Base-by-base conservation (phyloP, 495 filamentous ascomycete genomes). In the Opeltia flavorubescens region DNA sequence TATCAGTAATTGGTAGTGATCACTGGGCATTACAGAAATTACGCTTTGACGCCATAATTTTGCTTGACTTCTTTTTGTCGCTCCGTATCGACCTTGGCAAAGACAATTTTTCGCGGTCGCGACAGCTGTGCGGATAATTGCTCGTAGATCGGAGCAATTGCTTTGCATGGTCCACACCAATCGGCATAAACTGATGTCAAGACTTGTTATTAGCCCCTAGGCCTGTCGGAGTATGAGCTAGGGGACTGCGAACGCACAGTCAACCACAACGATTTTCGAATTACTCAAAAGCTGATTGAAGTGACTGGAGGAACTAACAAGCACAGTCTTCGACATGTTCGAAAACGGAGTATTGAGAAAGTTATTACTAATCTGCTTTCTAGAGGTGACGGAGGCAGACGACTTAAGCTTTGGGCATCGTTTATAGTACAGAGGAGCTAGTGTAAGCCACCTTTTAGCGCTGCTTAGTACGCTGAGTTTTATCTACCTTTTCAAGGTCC, bases 31-130 rank as follows among this genome's bases (percentile, higher is more conserved):
- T 3, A 44, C 23, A 17, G 25, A 25, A 68, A 78, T 51, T 66
- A 84, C 81, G 74, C 75, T n/a, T 76, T 80, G 52, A 95, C 72
- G 41, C 68, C 61, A 58, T 89, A 89, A 48, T 74, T 71, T 47
- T 72, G 62, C 11, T 84, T 78, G 31, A 95, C 71, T 17, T 84
- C 77, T 57, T 79, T 69, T 59, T 89, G 84, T 20, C 75, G 54
- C 44, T 93, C 85, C 40, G 79, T 80, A 66, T 96, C 77, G 65
- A 94, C 72, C 68, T 94, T 94, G 60, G 76, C 80, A 59, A 95
- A 95, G 47, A 78, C 83, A 49, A 93, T 80, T 42, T 72, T 67
- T 48, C 80, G 78, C 15, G 81, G 78, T 24, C 78, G 76, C 1
- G 86, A 84, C 27, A 91, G 74, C 54, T 78, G 72, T 43, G 59